Conservation (phyloP, 371 early-diverging fungal genomes). For the Apophysomyces ossiformis region DNA sequence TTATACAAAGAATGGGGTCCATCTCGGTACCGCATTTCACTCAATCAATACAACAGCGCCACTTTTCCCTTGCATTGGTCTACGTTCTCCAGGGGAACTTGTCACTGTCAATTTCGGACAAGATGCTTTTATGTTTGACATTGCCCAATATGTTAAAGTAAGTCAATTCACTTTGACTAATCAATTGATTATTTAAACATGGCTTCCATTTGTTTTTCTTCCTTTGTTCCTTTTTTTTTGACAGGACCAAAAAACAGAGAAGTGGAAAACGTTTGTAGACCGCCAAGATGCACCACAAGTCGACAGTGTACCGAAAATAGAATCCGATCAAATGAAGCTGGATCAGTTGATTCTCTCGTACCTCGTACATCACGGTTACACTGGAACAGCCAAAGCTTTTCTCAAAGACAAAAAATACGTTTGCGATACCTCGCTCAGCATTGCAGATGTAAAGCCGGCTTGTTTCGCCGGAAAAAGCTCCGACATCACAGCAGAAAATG, state of each 20-base stretch:
- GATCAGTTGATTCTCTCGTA: conserved; percentile 75
- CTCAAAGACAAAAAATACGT: conserved; percentile 30
- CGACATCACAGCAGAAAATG: conserved; percentile 24
- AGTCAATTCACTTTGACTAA: background rate
- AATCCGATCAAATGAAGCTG: conserved; percentile 22
- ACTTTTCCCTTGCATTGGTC: conserved; percentile 87
- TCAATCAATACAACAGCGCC: conserved; percentile 35
- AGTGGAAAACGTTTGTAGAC: conserved; percentile 15
- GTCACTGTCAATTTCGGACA: conserved; percentile 92
- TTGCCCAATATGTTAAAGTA: conserved; percentile 77
- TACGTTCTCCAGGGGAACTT: conserved; percentile 88
- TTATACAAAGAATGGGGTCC: conserved; percentile 92
- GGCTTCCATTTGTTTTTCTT: no score
- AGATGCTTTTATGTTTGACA: conserved; percentile 85
- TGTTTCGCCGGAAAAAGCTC: conserved; percentile 13
- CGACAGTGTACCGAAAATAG: conserved; percentile 7
- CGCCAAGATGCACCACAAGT: background rate
- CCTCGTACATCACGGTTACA: conserved; percentile 81
- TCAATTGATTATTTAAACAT: no score
- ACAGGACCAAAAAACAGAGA: conserved; percentile 18
- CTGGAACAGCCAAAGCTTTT: conserved; percentile 70
- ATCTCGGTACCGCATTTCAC: conserved; percentile 66
- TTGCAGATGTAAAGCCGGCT: conserved; percentile 4
- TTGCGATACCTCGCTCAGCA: conserved; percentile 12
- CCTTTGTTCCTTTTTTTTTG: background rate